Evolutionary conservation across 345 rosid species (phyloP).

Genomic region (Psidium friedrichsthalianum): DNA sequence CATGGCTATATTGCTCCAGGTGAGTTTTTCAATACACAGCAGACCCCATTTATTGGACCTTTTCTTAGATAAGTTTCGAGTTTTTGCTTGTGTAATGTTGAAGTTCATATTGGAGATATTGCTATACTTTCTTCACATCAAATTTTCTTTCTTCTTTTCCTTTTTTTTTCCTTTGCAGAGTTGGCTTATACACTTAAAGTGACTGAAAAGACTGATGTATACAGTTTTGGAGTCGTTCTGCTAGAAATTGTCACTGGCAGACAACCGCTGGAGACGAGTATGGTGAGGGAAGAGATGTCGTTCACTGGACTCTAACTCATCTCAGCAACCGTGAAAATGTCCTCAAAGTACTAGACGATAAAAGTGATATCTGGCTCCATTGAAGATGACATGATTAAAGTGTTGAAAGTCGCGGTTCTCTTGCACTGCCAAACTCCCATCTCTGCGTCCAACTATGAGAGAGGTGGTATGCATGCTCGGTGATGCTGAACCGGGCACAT

Average conservation of each 20-base stretch:
- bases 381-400: constrained; percentile 53
- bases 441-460: constrained; percentile 66
- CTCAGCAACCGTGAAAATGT: constrained; percentile 37
- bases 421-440: constrained; percentile 84
- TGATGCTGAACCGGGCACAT: constrained; percentile 47
- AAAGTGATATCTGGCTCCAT: constrained; percentile 21
- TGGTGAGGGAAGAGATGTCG: constrained; percentile 76
- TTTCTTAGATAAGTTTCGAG: neutral
- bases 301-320: constrained; percentile 53
- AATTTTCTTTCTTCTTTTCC: neutral
- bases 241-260: constrained; percentile 53
- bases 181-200: constrained; percentile 64
- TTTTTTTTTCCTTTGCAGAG: constrained; percentile 32
- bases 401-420: constrained; percentile 51
- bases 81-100: neutral
- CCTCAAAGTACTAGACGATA: constrained; percentile 38
- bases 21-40: constrained; percentile 17
- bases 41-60: neutral
- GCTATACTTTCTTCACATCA: neutral
- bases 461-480: constrained; percentile 69
- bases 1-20: constrained; percentile 92
- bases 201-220: constrained; percentile 71
- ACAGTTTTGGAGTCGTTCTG: constrained; percentile 79
- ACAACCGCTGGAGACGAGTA: constrained; percentile 50
- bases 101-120: neutral